Evolutionary conservation across 2,329 filamentous ascomycete genomes (phyloP), one percentile per base, ranked within the genome.

Genomic region (Trichoderma sp.): DNA sequence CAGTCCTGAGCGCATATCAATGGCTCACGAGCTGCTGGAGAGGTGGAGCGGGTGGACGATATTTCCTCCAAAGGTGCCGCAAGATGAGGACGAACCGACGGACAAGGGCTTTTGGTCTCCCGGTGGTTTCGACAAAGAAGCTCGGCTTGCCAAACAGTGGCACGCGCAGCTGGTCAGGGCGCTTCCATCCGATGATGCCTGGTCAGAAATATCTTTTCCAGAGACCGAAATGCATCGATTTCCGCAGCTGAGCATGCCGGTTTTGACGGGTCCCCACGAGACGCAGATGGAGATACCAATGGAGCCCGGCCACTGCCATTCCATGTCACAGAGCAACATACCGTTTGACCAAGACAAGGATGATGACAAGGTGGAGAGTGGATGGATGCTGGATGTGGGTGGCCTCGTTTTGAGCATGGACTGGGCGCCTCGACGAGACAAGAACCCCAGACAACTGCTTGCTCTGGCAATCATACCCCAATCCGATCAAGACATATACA

Each of bases 321-420:
- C 80, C 0, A 60, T 84, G 29, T 80, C 80, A 3, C 79, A 83
- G 8, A 78, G 78, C 0, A 83, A 83, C 0, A 64, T 85, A 9
- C 81, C 83, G 0, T 77, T 82, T 24, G 77, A 81, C 6, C 76
- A 80, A 11, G 79, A 83, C n/a, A 69, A 78, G 2, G 66, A 75
- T 7, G 75, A 78, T 12, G 73, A 76, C 38, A 81, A 80, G n/a
- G 67, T 77, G 33, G 79, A 78, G 77, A 84, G 77, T 81, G 89
- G 88, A 4, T 91, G 88, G 88, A 82, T 90, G 77, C 79, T 91
- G 16, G 87, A 91, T 75, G 84, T 86, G 0, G 89, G 88, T 12
- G 89, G 89, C 67, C 84, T 90, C 16, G 86, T 89, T 5, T 81
- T 88, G 5, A 83, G 86, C 31, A 86, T 91, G 81, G 86, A 85